Conservation (phyloP, 805 yeast genomes). For the Pichia californica region DNA sequence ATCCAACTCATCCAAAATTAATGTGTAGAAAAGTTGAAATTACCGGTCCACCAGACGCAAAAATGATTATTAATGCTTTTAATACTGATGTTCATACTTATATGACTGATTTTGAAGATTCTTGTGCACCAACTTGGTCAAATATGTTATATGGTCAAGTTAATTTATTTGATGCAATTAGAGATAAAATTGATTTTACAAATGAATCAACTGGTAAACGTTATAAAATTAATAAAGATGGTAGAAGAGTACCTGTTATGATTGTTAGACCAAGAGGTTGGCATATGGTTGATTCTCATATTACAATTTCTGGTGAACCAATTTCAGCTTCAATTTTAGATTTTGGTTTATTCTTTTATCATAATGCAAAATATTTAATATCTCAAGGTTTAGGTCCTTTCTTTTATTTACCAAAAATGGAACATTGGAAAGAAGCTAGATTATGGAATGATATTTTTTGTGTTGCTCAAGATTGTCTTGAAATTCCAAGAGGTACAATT, state of each 20-base stretch:
- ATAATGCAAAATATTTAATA: constrained; percentile 59
- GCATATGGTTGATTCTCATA: constrained; percentile 75
- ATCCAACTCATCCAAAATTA: constrained; percentile 64
- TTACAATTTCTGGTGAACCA: constrained; percentile 67
- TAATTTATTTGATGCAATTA: constrained; percentile 67
- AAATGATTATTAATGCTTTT: constrained; percentile 77
- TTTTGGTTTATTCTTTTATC: constrained; percentile 71
- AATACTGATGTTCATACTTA: constrained; percentile 75
- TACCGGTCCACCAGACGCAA: constrained; percentile 81
- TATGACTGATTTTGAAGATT: constrained; percentile 84
- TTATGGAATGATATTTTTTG: constrained; percentile 78
- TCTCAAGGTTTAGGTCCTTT: constrained; percentile 72
- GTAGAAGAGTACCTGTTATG: constrained; percentile 63
- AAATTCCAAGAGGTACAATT: constrained; percentile 67
- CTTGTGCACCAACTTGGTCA: constrained; percentile 78
- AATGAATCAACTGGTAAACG: constrained; percentile 31
- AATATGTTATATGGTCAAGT: constrained; percentile 78
- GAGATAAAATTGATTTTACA: constrained; percentile 55
- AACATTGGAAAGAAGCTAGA: constrained; percentile 76
- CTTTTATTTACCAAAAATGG: constrained; percentile 81
- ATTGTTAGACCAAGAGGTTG: constrained; percentile 87
- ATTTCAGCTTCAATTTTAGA: constrained; percentile 73
- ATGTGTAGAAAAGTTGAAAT: constrained; percentile 73
- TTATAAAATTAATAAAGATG: constrained; percentile 36
- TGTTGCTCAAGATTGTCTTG: constrained; percentile 66